Base-by-base conservation (phyloP, 306 rosid genomes). In the Dalbergia cultrata region DNA sequence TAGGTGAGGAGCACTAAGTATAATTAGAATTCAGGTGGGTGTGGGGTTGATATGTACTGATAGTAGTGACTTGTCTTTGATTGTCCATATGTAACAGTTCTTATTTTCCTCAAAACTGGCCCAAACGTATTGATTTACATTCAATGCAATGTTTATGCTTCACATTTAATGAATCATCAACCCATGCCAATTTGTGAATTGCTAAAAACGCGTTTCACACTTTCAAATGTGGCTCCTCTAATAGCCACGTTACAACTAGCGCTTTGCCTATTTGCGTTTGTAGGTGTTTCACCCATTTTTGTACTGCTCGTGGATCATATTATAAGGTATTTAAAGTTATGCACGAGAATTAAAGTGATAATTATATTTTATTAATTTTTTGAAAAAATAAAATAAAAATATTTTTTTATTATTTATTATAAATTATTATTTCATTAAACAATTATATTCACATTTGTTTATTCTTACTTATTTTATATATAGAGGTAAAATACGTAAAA, bases 101-200 rank as follows among this genome's bases (percentile, higher is more conserved):
- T 33, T 62, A 43, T 47, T 69, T 69, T 47, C 6, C 43, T 22
- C 21, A 43, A 45, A 67, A 45, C 52, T 47, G 43, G 58, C n/a
- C 74, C 74, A 49, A 45, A 69, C 33, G 6, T 49, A 11, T 31
- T 69, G 18, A 69, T 69, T 26, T 22, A 49, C 43, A 49, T 69
- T 69, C 22, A 69, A 47, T 47, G 39, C 59, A 69, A 16, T 44
- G 21, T 67, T 49, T 4, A 67, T 67, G 34, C 35, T 18, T 6
- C 39, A 19, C 57, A 50, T 50, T 21, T 33, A 61, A 61, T 61
- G 17, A 26, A 61, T 61, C 67, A 26, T 61, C 63, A 58, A 58
- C 63, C 63, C 57, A 50, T 12, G 7, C 18, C 18, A 50, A 13
- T 50, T 50, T 49, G 5, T 14, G 13, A 12, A 49, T 0, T 26